Percentiles rank a stretch among this genome's conserved stretches.
These are phyloP conservation scores for Podospora fimiseda DNA, from an alignment of 495 filamentous ascomycete genomes.

Conservation along the genomic window DNA sequence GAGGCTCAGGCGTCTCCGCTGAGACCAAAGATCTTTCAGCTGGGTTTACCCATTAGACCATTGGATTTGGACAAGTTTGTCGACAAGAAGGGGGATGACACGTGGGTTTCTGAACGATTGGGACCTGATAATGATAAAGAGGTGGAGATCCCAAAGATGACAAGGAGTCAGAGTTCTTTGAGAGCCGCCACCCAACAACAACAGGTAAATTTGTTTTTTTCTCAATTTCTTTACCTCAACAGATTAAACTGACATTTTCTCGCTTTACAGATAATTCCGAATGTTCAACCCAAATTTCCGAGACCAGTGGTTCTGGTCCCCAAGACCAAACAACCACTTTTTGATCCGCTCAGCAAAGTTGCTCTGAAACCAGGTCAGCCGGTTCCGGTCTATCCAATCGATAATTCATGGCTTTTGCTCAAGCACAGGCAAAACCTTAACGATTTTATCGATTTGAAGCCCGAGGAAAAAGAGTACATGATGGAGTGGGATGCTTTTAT, in stretches of 20 bases:
- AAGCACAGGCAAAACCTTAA: slow-evolving; percentile 47
- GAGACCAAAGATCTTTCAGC: slow-evolving; percentile 27
- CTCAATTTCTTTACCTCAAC: not conserved
- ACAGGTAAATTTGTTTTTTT: not conserved
- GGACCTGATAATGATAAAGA: slow-evolving; percentile 32
- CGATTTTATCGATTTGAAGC: slow-evolving; percentile 45
- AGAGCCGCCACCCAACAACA: not conserved
- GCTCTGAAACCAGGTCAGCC: slow-evolving; percentile 39
- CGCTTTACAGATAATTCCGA: slow-evolving; percentile 5
- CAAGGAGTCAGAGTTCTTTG: slow-evolving; percentile 7
- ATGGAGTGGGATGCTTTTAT: slow-evolving; percentile 47
- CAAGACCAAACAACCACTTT: slow-evolving; percentile 43
- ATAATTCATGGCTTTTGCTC: slow-evolving; percentile 45
- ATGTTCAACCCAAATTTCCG: slow-evolving; percentile 3
- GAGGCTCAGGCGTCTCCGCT: slow-evolving; percentile 9
- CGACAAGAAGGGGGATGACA: slow-evolving; percentile 36
- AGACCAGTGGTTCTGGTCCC: slow-evolving; percentile 35
- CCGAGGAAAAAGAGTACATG: slow-evolving; percentile 47
- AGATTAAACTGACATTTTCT: no score
- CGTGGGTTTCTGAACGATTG: slow-evolving; percentile 34
- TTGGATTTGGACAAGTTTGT: slow-evolving; percentile 36
- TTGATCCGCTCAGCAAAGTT: slow-evolving; percentile 44
- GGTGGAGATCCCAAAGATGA: slow-evolving; percentile 26
- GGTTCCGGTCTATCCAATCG: slow-evolving; percentile 34
- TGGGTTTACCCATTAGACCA: slow-evolving; percentile 30